Evolutionary conservation across 2,329 filamentous ascomycete species (phyloP).

Genomic region (Epichloe coenophiala): DNA sequence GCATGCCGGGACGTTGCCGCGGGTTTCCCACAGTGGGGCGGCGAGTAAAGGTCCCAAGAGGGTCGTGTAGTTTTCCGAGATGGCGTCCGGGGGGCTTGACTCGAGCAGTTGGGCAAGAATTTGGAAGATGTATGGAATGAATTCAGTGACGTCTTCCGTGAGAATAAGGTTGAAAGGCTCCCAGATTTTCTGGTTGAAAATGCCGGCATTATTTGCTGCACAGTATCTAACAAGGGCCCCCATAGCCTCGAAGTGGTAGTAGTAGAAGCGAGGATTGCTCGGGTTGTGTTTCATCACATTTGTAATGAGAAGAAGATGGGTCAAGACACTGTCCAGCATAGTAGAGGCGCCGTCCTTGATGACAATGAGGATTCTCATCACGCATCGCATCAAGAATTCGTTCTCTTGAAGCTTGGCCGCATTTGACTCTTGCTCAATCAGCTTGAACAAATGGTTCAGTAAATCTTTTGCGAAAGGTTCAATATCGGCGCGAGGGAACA

Average conservation of each 20-base stretch:
- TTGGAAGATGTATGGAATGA: constrained; percentile 93
- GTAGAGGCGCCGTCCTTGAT: constrained; percentile 69
- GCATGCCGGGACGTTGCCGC: constrained; percentile 85
- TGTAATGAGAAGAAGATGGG: constrained; percentile 78
- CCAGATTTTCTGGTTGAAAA: constrained; percentile 72
- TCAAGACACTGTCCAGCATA: constrained; percentile 65
- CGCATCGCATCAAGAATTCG: constrained; percentile 95
- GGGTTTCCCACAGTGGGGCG: constrained; percentile 78
- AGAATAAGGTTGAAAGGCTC: constrained; percentile 71
- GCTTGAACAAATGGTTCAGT: constrained; percentile 74
- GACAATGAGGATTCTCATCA: constrained; percentile 94
- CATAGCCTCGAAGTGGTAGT: constrained; percentile 92
- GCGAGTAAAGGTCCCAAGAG: constrained; percentile 67
- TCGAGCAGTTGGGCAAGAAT: constrained; percentile 85
- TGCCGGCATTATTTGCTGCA: constrained; percentile 49
- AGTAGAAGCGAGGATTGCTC: constrained; percentile 95
- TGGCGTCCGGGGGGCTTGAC: constrained; percentile 64
- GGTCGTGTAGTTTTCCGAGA: constrained; percentile 69
- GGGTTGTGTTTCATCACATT: constrained; percentile 88
- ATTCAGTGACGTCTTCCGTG: constrained; percentile 79
- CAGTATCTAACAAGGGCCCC: constrained; percentile 71
- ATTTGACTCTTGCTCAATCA: constrained; percentile 73
- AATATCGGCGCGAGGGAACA: constrained; percentile 71
- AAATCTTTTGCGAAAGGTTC: constrained; percentile 74
- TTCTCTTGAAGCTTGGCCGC: constrained; percentile 96